Percentiles rank a stretch among this genome's conserved stretches.
These are phyloP conservation scores for Neohortaea acidophila DNA, from an alignment of 495 filamentous ascomycete genomes.

Conservation along the genomic window DNA sequence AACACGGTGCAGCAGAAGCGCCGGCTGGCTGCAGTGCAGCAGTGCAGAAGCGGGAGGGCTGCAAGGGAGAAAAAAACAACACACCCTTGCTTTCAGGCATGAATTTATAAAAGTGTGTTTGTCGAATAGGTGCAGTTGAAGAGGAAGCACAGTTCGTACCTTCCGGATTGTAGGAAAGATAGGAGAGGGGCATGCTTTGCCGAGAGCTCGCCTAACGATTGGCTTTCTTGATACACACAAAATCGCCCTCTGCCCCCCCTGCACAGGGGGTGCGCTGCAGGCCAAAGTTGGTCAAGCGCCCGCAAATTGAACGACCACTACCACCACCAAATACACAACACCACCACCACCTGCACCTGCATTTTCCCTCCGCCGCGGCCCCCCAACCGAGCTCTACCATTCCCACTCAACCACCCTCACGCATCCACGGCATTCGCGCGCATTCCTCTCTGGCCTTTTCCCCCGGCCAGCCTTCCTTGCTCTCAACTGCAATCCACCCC, in stretches of 20 bases:
- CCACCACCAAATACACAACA: not conserved
- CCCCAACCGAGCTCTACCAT: not conserved
- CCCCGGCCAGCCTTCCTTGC: not conserved
- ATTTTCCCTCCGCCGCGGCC: not conserved
- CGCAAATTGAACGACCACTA: not conserved
- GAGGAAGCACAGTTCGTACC: no score
- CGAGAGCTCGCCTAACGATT: slow-evolving; percentile 1
- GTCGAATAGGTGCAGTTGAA: not conserved
- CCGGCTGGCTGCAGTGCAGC: no score
- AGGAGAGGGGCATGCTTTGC: not conserved
- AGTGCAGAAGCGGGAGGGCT: no score
- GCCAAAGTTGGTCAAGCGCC: not conserved
- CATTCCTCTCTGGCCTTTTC: not conserved
- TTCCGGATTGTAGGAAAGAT: no score
- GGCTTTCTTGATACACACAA: slow-evolving; percentile 4
- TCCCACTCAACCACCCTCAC: not conserved
- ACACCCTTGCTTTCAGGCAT: no score
- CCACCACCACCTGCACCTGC: not conserved
- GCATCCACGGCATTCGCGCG: not conserved
- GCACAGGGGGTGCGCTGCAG: not conserved
- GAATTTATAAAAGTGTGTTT: not conserved
- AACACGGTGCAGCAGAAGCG: no score
- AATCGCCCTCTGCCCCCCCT: not conserved
- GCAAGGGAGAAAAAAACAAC: no score
- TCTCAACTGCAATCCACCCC: not conserved